Percentiles rank a stretch among this genome's conserved stretches.
phyloP scores from a whole-genome alignment of 2,329 filamentous ascomycete species.

The Thielaviopsis ethacetica region DNA sequence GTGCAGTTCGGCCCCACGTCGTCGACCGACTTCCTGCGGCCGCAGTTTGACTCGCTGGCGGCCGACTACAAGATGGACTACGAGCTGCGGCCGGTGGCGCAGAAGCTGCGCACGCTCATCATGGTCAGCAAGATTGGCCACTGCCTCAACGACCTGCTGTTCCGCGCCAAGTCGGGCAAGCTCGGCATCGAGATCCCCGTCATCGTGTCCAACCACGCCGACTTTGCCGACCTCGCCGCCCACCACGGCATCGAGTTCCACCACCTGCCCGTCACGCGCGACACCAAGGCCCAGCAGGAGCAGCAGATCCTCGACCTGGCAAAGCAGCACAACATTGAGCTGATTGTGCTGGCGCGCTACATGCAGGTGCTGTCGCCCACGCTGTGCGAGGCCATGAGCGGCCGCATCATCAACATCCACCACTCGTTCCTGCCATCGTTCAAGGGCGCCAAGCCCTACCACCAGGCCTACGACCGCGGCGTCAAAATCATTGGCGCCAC shows the following conservation, averaged over 20 bases:
- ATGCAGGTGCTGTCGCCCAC: constrained; percentile 48
- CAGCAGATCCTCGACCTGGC: constrained; percentile 53
- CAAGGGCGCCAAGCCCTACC: constrained; percentile 79
- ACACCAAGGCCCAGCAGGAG: constrained; percentile 64
- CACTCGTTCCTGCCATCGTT: constrained; percentile 75
- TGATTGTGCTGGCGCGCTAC: constrained; percentile 68
- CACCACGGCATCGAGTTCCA: constrained; percentile 66
- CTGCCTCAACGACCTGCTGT: constrained; percentile 55
- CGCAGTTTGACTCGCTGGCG: constrained; percentile 44
- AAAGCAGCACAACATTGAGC: constrained; percentile 51
- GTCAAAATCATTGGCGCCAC: constrained; percentile 82
- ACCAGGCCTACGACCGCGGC: constrained; percentile 71
- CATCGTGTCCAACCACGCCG: constrained; percentile 70
- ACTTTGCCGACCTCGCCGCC: constrained; percentile 50
- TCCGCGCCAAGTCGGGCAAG: constrained; percentile 59
- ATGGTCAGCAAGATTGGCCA: constrained; percentile 46
- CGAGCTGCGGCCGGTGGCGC: constrained; percentile 48
- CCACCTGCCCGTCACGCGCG: constrained; percentile 64
- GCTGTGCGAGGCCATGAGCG: constrained; percentile 56
- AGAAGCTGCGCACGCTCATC: constrained; percentile 63
- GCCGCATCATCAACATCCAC: constrained; percentile 82
- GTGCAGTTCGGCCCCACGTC: constrained; percentile 56
- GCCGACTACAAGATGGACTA: constrained; percentile 51
- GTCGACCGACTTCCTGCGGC: constrained; percentile 33
- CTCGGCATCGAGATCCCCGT: constrained; percentile 59